Evolutionary conservation across 768 basidiomycete genomes (phyloP).

Genomic region (Phanerochaete carnosa): DNA sequence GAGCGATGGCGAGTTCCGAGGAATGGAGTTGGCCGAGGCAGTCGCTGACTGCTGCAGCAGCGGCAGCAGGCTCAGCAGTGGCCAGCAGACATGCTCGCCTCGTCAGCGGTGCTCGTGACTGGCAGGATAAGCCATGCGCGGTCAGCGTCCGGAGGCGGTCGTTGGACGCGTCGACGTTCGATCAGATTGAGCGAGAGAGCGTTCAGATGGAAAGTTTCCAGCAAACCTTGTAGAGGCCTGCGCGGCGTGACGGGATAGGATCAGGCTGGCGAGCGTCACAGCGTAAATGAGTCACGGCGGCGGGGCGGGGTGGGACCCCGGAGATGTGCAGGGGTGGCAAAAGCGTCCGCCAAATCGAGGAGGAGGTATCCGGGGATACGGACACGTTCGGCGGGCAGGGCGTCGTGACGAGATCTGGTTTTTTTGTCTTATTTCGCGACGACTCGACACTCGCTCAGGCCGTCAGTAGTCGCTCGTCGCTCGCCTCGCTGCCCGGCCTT

Average conservation of each 20-base stretch:
- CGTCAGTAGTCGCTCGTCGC: too few species aligned
- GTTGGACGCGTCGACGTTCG: background rate
- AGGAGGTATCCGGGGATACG: background rate
- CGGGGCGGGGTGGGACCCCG: background rate
- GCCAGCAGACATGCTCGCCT: too few species aligned
- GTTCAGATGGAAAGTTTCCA: slow-evolving; percentile 10
- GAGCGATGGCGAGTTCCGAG: background rate
- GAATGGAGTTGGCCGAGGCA: background rate
- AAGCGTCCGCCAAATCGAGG: background rate
- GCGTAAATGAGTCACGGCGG: background rate
- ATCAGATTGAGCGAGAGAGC: slow-evolving; percentile 6
- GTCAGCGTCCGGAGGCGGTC: background rate
- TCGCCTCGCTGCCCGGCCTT: background rate
- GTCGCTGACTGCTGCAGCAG: too few species aligned
- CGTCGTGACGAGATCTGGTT: background rate
- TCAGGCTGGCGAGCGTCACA: background rate
- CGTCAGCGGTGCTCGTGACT: background rate
- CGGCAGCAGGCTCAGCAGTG: too few species aligned
- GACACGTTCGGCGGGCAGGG: background rate
- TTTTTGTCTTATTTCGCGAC: background rate
- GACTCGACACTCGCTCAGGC: too few species aligned
- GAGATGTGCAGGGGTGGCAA: background rate
- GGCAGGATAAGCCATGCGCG: slow-evolving; percentile 1
- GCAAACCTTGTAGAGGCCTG: background rate
- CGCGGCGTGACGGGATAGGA: background rate